Evolutionary conservation across 495 filamentous ascomycete genomes (phyloP).

Genomic region (Neurospora hispaniola): DNA sequence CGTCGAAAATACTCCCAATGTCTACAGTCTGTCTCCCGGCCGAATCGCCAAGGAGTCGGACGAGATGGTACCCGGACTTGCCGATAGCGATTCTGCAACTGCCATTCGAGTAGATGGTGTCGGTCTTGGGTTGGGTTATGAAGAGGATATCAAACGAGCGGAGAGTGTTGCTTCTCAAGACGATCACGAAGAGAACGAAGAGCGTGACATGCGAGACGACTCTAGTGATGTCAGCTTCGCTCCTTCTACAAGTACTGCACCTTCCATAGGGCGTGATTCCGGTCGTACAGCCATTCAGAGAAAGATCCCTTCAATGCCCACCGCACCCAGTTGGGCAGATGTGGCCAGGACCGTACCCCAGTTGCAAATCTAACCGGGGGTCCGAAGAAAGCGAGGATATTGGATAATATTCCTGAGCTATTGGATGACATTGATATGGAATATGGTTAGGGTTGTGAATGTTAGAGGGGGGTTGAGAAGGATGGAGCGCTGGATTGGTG

Average conservation of each 20-base stretch:
- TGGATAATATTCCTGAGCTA: not conserved
- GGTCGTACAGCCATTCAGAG: constrained; percentile 10
- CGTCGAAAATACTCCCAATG: constrained; percentile 13
- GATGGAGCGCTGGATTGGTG: not conserved
- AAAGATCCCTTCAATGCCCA: constrained; percentile 18
- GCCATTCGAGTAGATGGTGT: not conserved
- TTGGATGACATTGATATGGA: not conserved
- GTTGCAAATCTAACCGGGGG: not conserved
- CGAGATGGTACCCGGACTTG: not conserved
- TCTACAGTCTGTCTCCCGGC: constrained; percentile 6
- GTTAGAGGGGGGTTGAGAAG: not conserved
- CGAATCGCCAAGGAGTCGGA: not conserved
- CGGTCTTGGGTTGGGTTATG: not conserved
- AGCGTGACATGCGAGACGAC: constrained; percentile 1
- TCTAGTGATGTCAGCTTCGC: constrained; percentile 12
- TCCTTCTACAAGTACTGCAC: constrained; percentile 3
- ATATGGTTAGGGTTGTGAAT: not conserved
- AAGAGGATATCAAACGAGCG: constrained; percentile 1
- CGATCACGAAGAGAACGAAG: not conserved
- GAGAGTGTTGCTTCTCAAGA: constrained; percentile 10
- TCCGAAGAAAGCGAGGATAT: not conserved
- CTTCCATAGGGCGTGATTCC: constrained; percentile 3
- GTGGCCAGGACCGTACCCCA: constrained; percentile 9
- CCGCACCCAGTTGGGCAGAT: constrained; percentile 25
- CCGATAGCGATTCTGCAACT: not conserved